Base-by-base conservation (phyloP, 306 rosid species). In the Lotus japonicus region DNA sequence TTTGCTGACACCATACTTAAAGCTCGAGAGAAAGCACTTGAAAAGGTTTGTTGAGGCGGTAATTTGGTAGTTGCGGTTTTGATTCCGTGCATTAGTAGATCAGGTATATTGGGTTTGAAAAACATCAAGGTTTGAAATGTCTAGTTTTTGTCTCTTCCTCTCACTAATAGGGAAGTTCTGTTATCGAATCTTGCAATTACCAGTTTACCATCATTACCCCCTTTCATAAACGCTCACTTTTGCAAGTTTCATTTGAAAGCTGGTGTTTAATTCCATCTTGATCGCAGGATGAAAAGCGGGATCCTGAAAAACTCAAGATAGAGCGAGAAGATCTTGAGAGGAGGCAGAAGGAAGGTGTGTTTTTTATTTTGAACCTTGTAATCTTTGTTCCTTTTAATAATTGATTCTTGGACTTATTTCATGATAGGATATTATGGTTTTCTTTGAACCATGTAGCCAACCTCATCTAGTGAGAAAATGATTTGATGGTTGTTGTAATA, bases 321-420 rank as follows among this genome's bases (percentile, higher is more conserved):
- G 98, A 92, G 80, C 84, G 92, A 76, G 98, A 92, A 66, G 97
- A 88, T 15, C 97, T 92, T 77, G 98, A 92, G 70, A 86, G 87
- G 71, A 80, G 82, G 74, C 89, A 79, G 66, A 92, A 77, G 79
- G 91, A 90, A 86, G 98, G 98, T 92, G 67, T 72, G 67, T 38
- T 42, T 62, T 59, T 48, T 3, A 57, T 26, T 26, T 26, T 26
- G 31, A 26, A 57, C 31, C 36, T 65, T 49, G 16, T 43, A 36
- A 15, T 26, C 31, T 26, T 26, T 26, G 31, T 26, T 26, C 31
- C 31, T 26, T 26, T 26, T 4, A 26, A 26, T 26, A 4, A 26
- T 26, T 26, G 31, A 26, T 26, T 26, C 31, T 26, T 26, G 31
- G 31, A 26, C 4, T 26, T 26, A 26, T 26, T 26, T 26, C 31